phyloP scores from a whole-genome alignment of 2,329 filamentous ascomycete genomes.

The Neofusicoccum laricinum region DNA sequence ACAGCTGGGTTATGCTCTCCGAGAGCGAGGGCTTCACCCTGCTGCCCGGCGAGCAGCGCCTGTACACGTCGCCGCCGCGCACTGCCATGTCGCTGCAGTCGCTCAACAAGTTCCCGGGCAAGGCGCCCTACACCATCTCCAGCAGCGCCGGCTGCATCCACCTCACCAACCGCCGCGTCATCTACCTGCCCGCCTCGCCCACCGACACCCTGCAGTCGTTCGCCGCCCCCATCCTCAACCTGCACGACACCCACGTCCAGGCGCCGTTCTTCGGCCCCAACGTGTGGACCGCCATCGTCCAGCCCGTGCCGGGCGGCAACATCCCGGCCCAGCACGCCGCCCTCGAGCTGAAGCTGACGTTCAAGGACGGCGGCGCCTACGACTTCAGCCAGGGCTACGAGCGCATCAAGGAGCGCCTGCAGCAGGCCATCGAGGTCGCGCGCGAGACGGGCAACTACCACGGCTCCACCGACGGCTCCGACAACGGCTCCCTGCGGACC shows the following conservation, averaged over 20 bases:
- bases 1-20: slow-evolving; percentile 89
- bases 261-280: slow-evolving; percentile 93
- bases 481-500: slow-evolving; percentile 32
- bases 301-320: slow-evolving; percentile 78
- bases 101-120: slow-evolving; percentile 62
- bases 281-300: slow-evolving; percentile 78
- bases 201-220: slow-evolving; percentile 77
- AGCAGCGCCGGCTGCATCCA: slow-evolving; percentile 74
- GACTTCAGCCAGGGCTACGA: slow-evolving; percentile 85
- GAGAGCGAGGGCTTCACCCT: slow-evolving; percentile 71
- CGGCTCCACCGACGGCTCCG: slow-evolving; percentile 36
- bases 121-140: slow-evolving; percentile 64
- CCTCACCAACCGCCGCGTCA: slow-evolving; percentile 81
- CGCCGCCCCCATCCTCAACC: slow-evolving; percentile 80
- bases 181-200: slow-evolving; percentile 76
- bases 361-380: slow-evolving; percentile 92
- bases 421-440: slow-evolving; percentile 75
- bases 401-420: slow-evolving; percentile 76
- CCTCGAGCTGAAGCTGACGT: slow-evolving; percentile 79
- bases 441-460: slow-evolving; percentile 58
- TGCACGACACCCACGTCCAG: slow-evolving; percentile 80
- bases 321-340: slow-evolving; percentile 71
- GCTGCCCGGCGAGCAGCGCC: slow-evolving; percentile 76
- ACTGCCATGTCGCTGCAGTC: slow-evolving; percentile 74
- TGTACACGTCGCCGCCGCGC: slow-evolving; percentile 76